These are phyloP conservation scores for Penicillium waksmanii DNA, from an alignment of 495 filamentous ascomycete genomes.

Conservation along the genomic window DNA sequence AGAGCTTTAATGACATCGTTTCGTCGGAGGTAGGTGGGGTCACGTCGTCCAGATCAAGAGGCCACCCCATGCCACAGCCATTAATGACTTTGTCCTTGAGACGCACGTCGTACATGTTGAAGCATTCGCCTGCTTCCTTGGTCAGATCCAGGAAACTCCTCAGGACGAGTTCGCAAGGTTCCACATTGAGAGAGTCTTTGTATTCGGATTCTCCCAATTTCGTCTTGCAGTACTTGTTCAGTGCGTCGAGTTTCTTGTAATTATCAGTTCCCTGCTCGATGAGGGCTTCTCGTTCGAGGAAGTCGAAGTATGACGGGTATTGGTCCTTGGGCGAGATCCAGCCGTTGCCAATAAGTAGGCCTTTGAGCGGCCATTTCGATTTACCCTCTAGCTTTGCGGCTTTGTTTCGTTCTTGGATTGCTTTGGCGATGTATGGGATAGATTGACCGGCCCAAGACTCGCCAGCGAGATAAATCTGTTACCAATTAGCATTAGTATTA, in stretches of 20 bases:
- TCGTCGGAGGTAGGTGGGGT: constrained; percentile 83
- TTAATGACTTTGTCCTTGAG: constrained; percentile 66
- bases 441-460: constrained; percentile 98
- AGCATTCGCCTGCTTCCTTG: constrained; percentile 61
- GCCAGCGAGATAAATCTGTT: constrained; percentile 86
- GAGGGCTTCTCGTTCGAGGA: constrained; percentile 73
- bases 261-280: constrained; percentile 65
- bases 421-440: constrained; percentile 92
- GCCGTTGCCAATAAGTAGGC: constrained; percentile 92
- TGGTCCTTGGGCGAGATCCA: constrained; percentile 93
- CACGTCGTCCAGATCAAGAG: constrained; percentile 75
- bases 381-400: constrained; percentile 29
- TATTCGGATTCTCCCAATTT: constrained; percentile 55
- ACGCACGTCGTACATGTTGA: constrained; percentile 96
- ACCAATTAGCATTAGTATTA: constrained; percentile 28
- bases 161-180: constrained; percentile 74
- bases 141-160: constrained; percentile 67
- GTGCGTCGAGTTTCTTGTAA: constrained; percentile 68
- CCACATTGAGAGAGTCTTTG: constrained; percentile 65
- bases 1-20: constrained; percentile 79
- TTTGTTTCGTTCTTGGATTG: constrained; percentile 82
- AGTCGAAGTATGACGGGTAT: constrained; percentile 85
- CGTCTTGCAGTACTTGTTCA: constrained; percentile 67
- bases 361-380: constrained; percentile 74
- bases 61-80: constrained; percentile 95